phyloP scores from a whole-genome alignment of 116 monocot species.

The Papilionanthe hybrid region DNA sequence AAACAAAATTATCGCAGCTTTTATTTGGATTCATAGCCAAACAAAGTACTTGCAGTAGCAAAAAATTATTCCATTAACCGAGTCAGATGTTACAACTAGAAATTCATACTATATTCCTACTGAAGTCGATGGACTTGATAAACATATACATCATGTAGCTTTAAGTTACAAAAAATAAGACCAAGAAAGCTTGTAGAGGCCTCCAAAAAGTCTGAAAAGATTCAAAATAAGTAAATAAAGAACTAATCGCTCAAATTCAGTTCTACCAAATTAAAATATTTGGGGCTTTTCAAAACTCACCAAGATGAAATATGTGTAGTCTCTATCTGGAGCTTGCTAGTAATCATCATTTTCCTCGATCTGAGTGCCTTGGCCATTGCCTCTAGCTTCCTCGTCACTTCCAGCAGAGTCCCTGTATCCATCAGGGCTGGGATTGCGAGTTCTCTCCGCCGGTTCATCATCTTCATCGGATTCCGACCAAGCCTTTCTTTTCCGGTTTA shows the following conservation, averaged over 20 bases:
- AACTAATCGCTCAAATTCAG: too few species aligned
- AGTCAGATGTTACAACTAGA: too few species aligned
- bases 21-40: background rate
- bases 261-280: background rate
- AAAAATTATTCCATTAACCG: background rate
- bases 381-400: conserved; percentile 22
- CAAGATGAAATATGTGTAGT: too few species aligned
- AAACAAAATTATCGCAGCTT: background rate
- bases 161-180: background rate
- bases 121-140: background rate
- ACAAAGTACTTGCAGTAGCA: background rate
- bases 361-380: conserved; percentile 12
- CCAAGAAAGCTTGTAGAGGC: background rate
- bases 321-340: background rate
- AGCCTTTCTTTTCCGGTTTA: conserved; percentile 53
- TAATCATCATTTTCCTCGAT: background rate
- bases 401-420: conserved; percentile 28
- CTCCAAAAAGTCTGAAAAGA: background rate
- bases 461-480: conserved; percentile 98
- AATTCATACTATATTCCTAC: too few species aligned
- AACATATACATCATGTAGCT: background rate
- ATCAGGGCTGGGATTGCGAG: conserved; percentile 24
- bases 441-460: conserved; percentile 32
- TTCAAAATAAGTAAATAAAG: background rate
- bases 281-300: background rate